Base-by-base conservation (phyloP, 495 filamentous ascomycete species). In the Talaromyces borbonicus region DNA sequence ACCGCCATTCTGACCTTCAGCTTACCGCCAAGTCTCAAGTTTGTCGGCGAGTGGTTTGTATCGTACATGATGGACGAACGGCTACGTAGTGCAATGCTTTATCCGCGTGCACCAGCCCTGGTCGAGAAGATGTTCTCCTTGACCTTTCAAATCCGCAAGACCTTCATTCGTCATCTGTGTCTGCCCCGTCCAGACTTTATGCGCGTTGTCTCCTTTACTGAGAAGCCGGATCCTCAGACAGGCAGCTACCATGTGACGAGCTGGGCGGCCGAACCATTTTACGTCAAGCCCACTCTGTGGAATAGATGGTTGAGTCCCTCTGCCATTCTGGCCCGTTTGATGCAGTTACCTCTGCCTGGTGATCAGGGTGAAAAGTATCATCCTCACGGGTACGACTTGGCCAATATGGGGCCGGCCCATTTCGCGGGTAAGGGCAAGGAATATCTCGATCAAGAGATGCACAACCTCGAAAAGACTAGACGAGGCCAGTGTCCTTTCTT, bases 81-180 rank as follows among this genome's bases (percentile, higher is more conserved):
- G 14, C 56, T 84, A 40, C 62, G 83, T 8, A 72, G 61, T 32
- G 79, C 81, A 3, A 85, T 86, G 75, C 54, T 77, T 78, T 83
- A 71, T 48, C 60, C 68, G 0, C 36, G 68, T 4, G 70, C 79
- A 2, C 31, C 53, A 5, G 49, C 58, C 30, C 65, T 68, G 23
- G 49, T 55, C 9, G 23, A 26, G 20, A 27, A 32, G 3, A 5
- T 48, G 1, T 30, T 78, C 5, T 67, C 79, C 40, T 53, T 69
- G 6, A 27, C 55, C 0, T 56, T 84, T 9, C 46, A 55, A 1
- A 29, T 66, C 9, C 80, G 80, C 26, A 70, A 66, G 42, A 60
- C 78, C 14, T 49, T 70, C 29, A 51, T 84, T 11, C 75, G 77
- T 8, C 70, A 81, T 53, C 56, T 85, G 0, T 47, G 58, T 8